phyloP scores from a whole-genome alignment of 2,329 filamentous ascomycete species.

The Claviceps pusilla region DNA sequence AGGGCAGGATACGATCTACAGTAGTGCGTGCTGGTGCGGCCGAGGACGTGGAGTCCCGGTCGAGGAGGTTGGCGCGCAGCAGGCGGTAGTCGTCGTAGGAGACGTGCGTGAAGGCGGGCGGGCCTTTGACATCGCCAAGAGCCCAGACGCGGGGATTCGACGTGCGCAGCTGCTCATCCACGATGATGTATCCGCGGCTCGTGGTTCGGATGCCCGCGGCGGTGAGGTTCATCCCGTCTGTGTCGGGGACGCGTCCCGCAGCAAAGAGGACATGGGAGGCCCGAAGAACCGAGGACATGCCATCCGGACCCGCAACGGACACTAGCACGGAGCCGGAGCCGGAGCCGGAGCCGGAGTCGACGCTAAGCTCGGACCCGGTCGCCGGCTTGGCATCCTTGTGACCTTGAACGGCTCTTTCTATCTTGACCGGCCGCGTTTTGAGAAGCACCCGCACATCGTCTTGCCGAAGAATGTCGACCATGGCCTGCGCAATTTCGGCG shows the following conservation, averaged over 20 bases:
- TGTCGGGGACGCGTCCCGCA: slow-evolving; percentile 34
- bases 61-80: neutral
- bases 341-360: neutral
- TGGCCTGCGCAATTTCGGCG: slow-evolving; percentile 27
- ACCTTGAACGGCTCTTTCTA: neutral
- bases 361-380: neutral
- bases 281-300: slow-evolving; percentile 9
- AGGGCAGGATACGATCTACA: neutral
- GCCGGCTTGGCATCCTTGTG: neutral
- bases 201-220: slow-evolving; percentile 12
- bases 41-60: neutral
- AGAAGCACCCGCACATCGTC: slow-evolving; percentile 24
- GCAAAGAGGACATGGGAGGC: slow-evolving; percentile 36
- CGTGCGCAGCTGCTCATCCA: neutral
- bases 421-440: slow-evolving; percentile 10
- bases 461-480: slow-evolving; percentile 27
- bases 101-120: neutral
- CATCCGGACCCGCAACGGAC: neutral
- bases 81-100: neutral
- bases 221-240: slow-evolving; percentile 27
- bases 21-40: neutral
- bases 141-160: neutral
- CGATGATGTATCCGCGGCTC: neutral
- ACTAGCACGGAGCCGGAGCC: neutral
- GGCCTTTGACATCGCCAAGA: neutral